Percentiles rank a stretch among this genome's conserved stretches.
Conservation (phyloP, 805 yeast species). For the Torulaspora maleeae region DNA sequence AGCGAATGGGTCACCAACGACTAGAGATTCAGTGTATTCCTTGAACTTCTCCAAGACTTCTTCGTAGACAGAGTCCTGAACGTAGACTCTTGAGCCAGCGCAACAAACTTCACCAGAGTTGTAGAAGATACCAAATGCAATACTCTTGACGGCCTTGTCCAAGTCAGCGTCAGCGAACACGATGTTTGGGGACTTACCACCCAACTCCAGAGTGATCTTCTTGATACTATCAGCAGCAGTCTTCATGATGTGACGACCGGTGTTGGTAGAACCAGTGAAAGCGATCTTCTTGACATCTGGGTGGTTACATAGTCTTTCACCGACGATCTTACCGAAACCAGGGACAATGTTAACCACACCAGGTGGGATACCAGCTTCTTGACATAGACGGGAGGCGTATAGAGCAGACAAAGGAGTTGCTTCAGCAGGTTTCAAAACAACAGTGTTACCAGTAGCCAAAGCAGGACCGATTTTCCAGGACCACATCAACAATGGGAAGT, state of each 20-base stretch:
- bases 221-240: conserved; percentile 69
- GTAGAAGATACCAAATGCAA: conserved; percentile 73
- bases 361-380: conserved; percentile 75
- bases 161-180: conserved; percentile 73
- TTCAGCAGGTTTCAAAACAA: conserved; percentile 82
- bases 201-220: conserved; percentile 78
- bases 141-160: conserved; percentile 57
- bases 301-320: conserved; percentile 66
- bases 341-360: conserved; percentile 79
- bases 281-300: conserved; percentile 72
- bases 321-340: conserved; percentile 73
- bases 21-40: conserved; percentile 44
- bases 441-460: conserved; percentile 78
- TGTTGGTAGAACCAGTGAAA: conserved; percentile 84
- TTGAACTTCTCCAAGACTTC: conserved; percentile 56
- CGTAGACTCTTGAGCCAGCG: conserved; percentile 85
- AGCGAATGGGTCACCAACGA: conserved; percentile 78
- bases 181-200: conserved; percentile 88
- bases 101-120: conserved; percentile 93
- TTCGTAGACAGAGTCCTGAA: conserved; percentile 70
- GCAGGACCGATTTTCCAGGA: conserved; percentile 88
- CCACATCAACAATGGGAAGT: conserved; percentile 84
- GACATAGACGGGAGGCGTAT: conserved; percentile 56
- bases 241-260: conserved; percentile 69
- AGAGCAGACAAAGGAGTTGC: conserved; percentile 81